Evolutionary conservation across 148 eudicot genomes (phyloP).

Genomic region (Polygonum aviculare): DNA sequence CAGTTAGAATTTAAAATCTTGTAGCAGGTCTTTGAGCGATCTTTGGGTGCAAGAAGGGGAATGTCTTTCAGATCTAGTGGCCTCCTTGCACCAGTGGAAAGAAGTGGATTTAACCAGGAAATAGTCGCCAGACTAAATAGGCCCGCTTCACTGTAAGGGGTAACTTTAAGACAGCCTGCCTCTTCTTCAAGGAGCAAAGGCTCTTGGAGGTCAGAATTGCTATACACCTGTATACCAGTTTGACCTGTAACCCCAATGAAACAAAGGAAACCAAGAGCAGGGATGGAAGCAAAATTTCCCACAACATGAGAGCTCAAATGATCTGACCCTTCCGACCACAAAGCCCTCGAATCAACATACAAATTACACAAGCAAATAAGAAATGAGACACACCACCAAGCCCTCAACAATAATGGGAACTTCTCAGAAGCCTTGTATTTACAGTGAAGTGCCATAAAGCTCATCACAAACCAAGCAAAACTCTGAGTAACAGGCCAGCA

Average conservation of each 20-base stretch:
- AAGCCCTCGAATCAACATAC: conserved; percentile 56
- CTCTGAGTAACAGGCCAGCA: conserved; percentile 63
- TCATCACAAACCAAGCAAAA: conserved; percentile 80
- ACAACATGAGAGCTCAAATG: conserved; percentile 59
- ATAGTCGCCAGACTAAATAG: conserved; percentile 70
- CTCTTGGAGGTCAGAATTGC: conserved; percentile 74
- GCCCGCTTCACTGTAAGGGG: conserved; percentile 85
- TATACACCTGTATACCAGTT: conserved; percentile 54
- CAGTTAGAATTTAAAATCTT: conserved; percentile 65
- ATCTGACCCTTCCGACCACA: conserved; percentile 43
- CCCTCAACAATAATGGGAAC: conserved; percentile 58
- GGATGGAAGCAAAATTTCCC: conserved; percentile 50
- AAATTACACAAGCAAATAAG: conserved; percentile 45
- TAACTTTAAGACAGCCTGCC: conserved; percentile 72
- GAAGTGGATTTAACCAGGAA: conserved; percentile 93
- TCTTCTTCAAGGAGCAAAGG: conserved; percentile 81
- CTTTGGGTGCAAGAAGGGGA: conserved; percentile 81
- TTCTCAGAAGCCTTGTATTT: conserved; percentile 53
- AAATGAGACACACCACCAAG: conserved; percentile 87
- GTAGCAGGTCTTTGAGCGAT: conserved; percentile 74
- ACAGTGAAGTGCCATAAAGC: conserved; percentile 59
- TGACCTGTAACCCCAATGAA: conserved; percentile 60
- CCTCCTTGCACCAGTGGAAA: conserved; percentile 77
- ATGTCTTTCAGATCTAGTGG: conserved; percentile 86
- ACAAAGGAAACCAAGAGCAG: conserved; percentile 73